These are phyloP conservation scores for Fraxinus angustifolia DNA, from an alignment of 305 asterid species.

Conservation along the genomic window DNA sequence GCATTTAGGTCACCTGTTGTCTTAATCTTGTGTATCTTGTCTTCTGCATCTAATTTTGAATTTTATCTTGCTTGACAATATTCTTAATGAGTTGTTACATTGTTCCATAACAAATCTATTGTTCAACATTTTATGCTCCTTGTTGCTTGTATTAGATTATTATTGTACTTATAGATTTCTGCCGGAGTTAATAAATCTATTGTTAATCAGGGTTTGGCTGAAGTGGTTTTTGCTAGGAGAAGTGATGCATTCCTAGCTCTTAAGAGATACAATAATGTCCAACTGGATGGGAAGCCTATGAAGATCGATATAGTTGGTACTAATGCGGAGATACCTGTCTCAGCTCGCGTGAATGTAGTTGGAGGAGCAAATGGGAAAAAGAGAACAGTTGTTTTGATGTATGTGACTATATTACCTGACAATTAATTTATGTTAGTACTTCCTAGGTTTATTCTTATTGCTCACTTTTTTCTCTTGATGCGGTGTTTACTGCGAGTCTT, in stretches of 20 bases:
- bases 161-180: not conserved
- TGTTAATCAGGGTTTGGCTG: constrained; percentile 75
- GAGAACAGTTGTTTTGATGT: constrained; percentile 76
- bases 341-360: constrained; percentile 74
- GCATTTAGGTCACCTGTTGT: not conserved
- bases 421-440: not conserved
- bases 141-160: not conserved
- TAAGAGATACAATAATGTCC: constrained; percentile 75
- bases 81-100: not conserved
- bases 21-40: not conserved
- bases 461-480: not conserved
- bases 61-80: not conserved
- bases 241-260: constrained; percentile 87
- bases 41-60: not conserved
- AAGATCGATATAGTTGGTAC: constrained; percentile 70
- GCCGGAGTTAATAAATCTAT: not conserved
- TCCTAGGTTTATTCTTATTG: not conserved
- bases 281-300: constrained; percentile 88
- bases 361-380: constrained; percentile 58
- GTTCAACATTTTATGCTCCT: not conserved
- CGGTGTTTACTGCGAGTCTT: not conserved
- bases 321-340: constrained; percentile 50
- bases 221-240: constrained; percentile 74
- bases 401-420: constrained; percentile 23
- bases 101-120: not conserved